A percentile compares a stretch with the other conserved stretches of the same genome.
These are phyloP conservation scores for Pythium oligandrum DNA, from an alignment of 352 stramenopile genomes.

Conservation along the genomic window DNA sequence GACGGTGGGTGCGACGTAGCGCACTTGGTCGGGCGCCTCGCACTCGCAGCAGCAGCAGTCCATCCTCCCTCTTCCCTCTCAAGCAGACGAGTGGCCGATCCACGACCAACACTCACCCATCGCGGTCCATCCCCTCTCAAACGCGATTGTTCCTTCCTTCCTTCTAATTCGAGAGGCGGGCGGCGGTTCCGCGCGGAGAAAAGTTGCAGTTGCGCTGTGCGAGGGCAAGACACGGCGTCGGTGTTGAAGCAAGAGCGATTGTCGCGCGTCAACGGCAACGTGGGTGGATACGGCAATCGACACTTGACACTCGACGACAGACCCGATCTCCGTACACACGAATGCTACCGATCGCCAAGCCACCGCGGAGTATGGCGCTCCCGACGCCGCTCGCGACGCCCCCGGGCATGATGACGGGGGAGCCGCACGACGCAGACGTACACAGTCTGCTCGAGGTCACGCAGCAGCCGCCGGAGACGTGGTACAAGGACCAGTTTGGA, in stretches of 20 bases:
- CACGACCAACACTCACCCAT: slow-evolving; percentile 17
- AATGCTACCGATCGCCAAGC: not conserved
- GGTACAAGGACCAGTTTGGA: slow-evolving; percentile 80
- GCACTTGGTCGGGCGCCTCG: slow-evolving; percentile 38
- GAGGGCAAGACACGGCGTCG: not conserved
- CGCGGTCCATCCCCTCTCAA: no score
- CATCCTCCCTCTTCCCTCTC: slow-evolving; percentile 16
- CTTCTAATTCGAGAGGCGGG: slow-evolving; percentile 1
- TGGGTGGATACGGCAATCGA: not conserved
- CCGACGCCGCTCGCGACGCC: slow-evolving; percentile 15
- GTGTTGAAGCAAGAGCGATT: not conserved
- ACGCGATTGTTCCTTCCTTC: slow-evolving; percentile 1
- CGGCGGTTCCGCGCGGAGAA: slow-evolving; percentile 10
- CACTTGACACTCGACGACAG: not conserved
- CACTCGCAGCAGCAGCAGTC: slow-evolving; percentile 62
- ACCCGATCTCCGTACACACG: not conserved
- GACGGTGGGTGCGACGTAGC: slow-evolving; percentile 48
- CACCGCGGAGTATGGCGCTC: not conserved
- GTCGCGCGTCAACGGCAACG: not conserved
- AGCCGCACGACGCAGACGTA: no score
- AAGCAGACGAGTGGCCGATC: no score
- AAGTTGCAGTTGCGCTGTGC: slow-evolving; percentile 11
- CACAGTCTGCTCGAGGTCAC: slow-evolving; percentile 42
- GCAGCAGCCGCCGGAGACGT: slow-evolving; percentile 54
- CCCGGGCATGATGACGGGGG: not conserved